Base-by-base conservation (phyloP, 108 stramenopile genomes). In the Aureococcus anophagefferens region DNA sequence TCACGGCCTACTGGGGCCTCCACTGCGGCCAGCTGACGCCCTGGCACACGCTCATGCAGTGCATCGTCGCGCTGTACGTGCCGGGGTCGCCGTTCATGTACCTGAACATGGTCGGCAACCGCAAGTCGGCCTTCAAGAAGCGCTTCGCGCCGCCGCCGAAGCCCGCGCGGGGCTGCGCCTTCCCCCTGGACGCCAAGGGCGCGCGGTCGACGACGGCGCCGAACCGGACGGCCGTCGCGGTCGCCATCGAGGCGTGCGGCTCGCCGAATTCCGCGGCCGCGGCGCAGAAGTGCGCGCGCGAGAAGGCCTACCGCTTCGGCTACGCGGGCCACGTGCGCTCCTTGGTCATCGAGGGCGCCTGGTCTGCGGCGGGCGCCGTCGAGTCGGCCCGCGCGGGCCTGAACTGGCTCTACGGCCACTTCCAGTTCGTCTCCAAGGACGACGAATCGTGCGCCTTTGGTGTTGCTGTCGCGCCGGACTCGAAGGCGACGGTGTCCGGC, bases 71-170 rank as follows among this genome's bases (percentile, higher is more conserved):
- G 18, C 71, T 94, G 25, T 97, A 97, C 79, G 79, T 87, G 35
- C 89, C 92, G 33, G 93, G 92, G 46, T 83, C 84, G 0, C 89
- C 89, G n/a, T 87, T 85, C 67, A 95, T 97, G 96, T 93, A 92
- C 71, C 65, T 91, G 75, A 94, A 97, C 86, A 97, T 97, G 96
- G 89, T 80, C 29, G 83, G 76, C 45, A 95, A 95, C 74, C 80
- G 96, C 35, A 91, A 89, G 70, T 83, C 69, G 31, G 91, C 93
- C 35, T 91, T 96, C 80, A 89, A 89, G 74, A 96, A 94, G 81
- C 83, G 93, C 66, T 90, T 89, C 78, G 88, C 88, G 70, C 90
- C 77, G 71, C 87, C 88, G 30, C 81, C 91, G 29, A 93, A 93
- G 35, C 91, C 94, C 30, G 89, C 92, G 3, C 84, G 89, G 68